Percentiles rank a stretch among this genome's conserved stretches.
Conservation (phyloP, 768 basidiomycete genomes). For the Pisolithus tinctorius region DNA sequence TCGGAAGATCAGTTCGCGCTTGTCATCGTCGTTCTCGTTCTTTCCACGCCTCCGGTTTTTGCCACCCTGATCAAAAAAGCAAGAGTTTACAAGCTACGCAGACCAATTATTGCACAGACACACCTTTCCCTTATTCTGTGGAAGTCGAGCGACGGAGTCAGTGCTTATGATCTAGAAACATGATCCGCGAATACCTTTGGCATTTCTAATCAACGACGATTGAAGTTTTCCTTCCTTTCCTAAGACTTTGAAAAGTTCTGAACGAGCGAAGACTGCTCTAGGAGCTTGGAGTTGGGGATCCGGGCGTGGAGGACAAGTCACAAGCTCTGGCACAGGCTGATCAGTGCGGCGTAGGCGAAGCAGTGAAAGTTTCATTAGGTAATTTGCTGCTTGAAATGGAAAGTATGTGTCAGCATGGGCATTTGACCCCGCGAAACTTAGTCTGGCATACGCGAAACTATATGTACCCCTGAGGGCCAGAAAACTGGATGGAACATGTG, state of each 20-base stretch:
- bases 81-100: neutral
- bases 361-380: no score
- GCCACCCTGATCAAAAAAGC: slow-evolving; percentile 62
- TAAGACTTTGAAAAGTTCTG: no score
- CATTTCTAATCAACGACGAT: slow-evolving; percentile 29
- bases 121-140: slow-evolving; percentile 74
- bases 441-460: no score
- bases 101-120: slow-evolving; percentile 1
- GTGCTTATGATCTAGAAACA: slow-evolving; percentile 4
- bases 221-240: slow-evolving; percentile 1
- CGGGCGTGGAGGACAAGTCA: no score
- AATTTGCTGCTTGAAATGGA: no score
- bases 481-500: no score
- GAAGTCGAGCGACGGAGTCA: slow-evolving; percentile 3
- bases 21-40: slow-evolving; percentile 99
- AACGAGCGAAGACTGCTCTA: neutral
- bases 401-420: no score
- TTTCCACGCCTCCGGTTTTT: slow-evolving; percentile 99
- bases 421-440: no score
- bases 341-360: no score
- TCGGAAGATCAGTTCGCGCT: slow-evolving; percentile 96
- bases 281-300: neutral
- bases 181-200: slow-evolving; percentile 37
- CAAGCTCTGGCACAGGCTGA: no score
- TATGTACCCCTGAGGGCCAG: no score